Evolutionary conservation across 495 filamentous ascomycete genomes (phyloP), one percentile per base, ranked within the genome.

Genomic region (Neurospora intermedia): DNA sequence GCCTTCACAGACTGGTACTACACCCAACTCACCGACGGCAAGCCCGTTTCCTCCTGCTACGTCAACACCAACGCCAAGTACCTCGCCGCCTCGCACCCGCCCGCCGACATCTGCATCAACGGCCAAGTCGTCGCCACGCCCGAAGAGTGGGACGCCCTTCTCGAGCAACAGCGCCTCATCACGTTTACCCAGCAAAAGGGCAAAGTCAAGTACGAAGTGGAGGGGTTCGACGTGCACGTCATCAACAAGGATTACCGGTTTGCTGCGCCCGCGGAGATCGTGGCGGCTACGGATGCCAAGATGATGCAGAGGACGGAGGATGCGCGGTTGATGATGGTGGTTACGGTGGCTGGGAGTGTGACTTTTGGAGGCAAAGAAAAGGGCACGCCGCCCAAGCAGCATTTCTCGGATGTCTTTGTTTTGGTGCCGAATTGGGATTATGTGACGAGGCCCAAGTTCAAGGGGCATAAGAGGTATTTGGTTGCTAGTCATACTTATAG

Each of bases 401-500:
- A 84, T 8, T 96, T 96, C 80, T 90, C 88, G 70, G 93, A 97
- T 77, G 89, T 83, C 8, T 89, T 95, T 74, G 85, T 94, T 2
- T 81, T 97, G 54, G 90, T 94, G 40, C 93, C 93, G 27, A 94
- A 94, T 77, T 87, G 87, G 75, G 87, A 90, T 27, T 81, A 85
- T 16, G 83, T 86, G 20, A 82, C 77, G 20, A 79, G 75, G 42
- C 78, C 74, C 18, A 77, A 76, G 71, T 41, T 80, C 4, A 74
- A 73, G 39, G 82, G 81, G 39, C 81, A 84, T 54, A 84, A 82
- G 72, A 85, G 84, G 69, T 94, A 90, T 87, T 80, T 94, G 43
- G 89, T 94, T 69, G 86, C 89, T 73, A 92, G 87, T 70, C 91
- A 94, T 81, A 93, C 88, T 69, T 94, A 93, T 75, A 85, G 91